Conservation (phyloP, 1,139 yeast species). For the Blastobotrys capitulatus region DNA sequence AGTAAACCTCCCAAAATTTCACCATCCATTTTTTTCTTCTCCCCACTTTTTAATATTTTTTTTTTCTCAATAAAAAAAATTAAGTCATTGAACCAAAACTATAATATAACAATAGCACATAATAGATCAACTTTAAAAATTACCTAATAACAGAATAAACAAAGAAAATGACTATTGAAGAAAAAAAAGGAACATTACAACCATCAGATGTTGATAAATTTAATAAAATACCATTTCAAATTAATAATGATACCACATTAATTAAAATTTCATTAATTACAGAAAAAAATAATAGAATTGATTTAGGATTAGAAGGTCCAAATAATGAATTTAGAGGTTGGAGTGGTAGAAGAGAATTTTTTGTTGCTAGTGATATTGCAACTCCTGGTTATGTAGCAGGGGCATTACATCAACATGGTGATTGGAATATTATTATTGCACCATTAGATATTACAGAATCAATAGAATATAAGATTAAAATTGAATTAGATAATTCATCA, state of each 20-base stretch:
- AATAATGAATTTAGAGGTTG: constrained; percentile 16
- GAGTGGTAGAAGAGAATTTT: constrained; percentile 14
- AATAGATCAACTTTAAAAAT: too few relatives aligned
- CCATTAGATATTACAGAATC: neutral
- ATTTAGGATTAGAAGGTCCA: constrained; percentile 14
- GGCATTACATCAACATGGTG: constrained; percentile 12
- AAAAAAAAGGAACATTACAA: neutral
- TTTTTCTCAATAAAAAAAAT: too few relatives aligned
- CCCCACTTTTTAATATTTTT: too few relatives aligned
- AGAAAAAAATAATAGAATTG: constrained; percentile 8
- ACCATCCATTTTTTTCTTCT: too few relatives aligned
- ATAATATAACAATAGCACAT: too few relatives aligned
- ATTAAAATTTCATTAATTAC: constrained; percentile 9
- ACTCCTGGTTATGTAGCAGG: constrained; percentile 19
- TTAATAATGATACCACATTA: constrained; percentile 14
- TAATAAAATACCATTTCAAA: constrained; percentile 11
- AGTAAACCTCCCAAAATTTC: too few relatives aligned
- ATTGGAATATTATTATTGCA: constrained; percentile 13
- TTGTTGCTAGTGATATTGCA: constrained; percentile 11
- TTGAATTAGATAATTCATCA: constrained; percentile 3
- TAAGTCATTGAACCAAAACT: too few relatives aligned
- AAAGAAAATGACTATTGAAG: neutral
- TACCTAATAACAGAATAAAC: too few relatives aligned
- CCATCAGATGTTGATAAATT: constrained; percentile 3
- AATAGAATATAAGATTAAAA: constrained; percentile 1